phyloP scores from a whole-genome alignment of 352 stramenopile species.

The Globisporangium lucens region DNA sequence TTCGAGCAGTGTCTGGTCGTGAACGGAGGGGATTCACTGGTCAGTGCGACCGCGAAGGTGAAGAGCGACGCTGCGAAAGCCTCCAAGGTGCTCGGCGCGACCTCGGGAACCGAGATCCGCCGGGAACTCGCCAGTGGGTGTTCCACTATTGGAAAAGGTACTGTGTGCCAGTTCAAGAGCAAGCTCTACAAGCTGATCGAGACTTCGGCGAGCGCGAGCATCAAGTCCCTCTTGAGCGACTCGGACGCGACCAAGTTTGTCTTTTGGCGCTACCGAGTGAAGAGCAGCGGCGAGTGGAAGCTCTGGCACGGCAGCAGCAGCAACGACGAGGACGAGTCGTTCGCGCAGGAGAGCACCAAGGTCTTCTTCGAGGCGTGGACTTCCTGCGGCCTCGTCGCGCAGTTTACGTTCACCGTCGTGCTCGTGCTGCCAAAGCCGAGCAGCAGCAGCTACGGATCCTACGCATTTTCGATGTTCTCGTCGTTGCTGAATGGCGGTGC shows the following conservation, averaged over 20 bases:
- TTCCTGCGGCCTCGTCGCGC: slow-evolving; percentile 36
- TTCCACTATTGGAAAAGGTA: slow-evolving; percentile 27
- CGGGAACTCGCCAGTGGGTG: slow-evolving; percentile 35
- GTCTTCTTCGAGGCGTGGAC: slow-evolving; percentile 59
- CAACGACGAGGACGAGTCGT: slow-evolving; percentile 24
- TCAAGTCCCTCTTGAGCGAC: slow-evolving; percentile 9
- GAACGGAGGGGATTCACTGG: slow-evolving; percentile 39
- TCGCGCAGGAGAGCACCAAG: slow-evolving; percentile 34
- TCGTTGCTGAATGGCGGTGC: slow-evolving; percentile 11
- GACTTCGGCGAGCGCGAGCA: slow-evolving; percentile 22
- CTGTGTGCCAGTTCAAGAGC: slow-evolving; percentile 29
- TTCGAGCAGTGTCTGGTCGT: slow-evolving; percentile 58
- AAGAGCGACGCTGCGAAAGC: slow-evolving; percentile 19
- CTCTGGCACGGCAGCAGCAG: slow-evolving; percentile 26
- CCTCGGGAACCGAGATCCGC: slow-evolving; percentile 57
- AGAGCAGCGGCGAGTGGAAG: slow-evolving; percentile 33
- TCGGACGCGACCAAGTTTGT: slow-evolving; percentile 34
- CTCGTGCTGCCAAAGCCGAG: slow-evolving; percentile 48
- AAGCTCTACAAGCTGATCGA: slow-evolving; percentile 41
- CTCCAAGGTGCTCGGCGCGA: slow-evolving; percentile 38
- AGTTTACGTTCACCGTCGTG: slow-evolving; percentile 41
- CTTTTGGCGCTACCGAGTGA: slow-evolving; percentile 63
- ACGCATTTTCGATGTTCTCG: slow-evolving; percentile 10
- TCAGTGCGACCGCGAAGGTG: slow-evolving; percentile 27
- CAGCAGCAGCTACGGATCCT: not conserved